These are phyloP conservation scores for Candida broadrunensis DNA, from an alignment of 805 yeast genomes.

Conservation along the genomic window DNA sequence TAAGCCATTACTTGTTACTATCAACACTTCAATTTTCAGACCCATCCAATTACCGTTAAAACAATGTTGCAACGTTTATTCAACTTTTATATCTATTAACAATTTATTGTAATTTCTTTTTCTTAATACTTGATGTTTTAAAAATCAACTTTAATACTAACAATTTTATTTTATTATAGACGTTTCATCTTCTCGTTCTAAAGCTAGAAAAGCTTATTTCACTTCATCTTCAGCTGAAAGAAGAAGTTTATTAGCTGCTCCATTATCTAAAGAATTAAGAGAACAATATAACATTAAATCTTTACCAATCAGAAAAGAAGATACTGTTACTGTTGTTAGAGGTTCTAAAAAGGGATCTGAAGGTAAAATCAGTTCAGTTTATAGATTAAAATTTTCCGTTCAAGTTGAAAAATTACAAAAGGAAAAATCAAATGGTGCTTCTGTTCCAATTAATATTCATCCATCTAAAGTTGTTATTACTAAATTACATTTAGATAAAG, in stretches of 20 bases:
- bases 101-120: too few relatives aligned
- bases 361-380: conserved; percentile 95
- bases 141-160: conserved; percentile 23
- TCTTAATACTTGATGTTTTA: too few relatives aligned
- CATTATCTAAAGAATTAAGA: conserved; percentile 97
- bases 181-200: conserved; percentile 99
- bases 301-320: conserved; percentile 97
- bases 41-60: too few relatives aligned
- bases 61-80: too few relatives aligned
- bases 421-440: conserved; percentile 98
- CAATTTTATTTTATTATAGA: conserved; percentile 43
- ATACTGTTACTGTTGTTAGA: conserved; percentile 92
- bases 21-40: too few relatives aligned
- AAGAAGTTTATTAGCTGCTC: conserved; percentile 95
- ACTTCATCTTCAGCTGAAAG: conserved; percentile 94
- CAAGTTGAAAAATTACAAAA: conserved; percentile 96
- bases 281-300: conserved; percentile 95
- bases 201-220: conserved; percentile 99
- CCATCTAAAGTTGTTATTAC: conserved; percentile 99
- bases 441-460: conserved; percentile 95
- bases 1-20: too few relatives aligned
- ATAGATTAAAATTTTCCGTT: conserved; percentile 96
- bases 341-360: conserved; percentile 99
- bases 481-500: conserved; percentile 96
- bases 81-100: too few relatives aligned